A percentile compares a stretch with the other conserved stretches of the same genome.
phyloP scores from a whole-genome alignment of 2,329 filamentous ascomycete genomes.

The Drechslera avenae region DNA sequence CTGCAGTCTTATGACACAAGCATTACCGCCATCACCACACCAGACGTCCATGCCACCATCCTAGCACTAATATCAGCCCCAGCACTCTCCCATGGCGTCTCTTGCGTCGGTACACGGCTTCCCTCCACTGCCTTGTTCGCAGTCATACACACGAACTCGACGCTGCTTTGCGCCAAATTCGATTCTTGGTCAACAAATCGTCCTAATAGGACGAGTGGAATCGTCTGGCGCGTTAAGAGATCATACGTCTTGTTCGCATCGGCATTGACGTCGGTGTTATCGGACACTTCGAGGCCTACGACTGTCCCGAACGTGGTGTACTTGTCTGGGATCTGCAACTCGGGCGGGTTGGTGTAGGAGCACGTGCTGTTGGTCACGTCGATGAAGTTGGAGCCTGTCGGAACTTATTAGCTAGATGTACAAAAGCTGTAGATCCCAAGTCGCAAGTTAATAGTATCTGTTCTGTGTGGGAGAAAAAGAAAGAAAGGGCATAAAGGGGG shows the following conservation, averaged over 20 bases:
- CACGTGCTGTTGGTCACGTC: conserved; percentile 4
- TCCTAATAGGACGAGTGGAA: conserved; percentile 4
- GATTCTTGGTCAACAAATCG: conserved; percentile 3
- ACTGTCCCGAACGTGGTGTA: conserved; percentile 3
- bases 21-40: conserved; percentile 1
- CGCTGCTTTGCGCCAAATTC: background rate
- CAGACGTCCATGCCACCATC: conserved; percentile 3
- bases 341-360: conserved; percentile 1
- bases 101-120: background rate
- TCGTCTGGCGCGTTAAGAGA: conserved; percentile 3
- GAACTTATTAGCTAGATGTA: conserved; percentile 1
- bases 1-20: conserved; percentile 1
- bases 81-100: background rate
- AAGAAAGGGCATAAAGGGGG: background rate
- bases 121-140: conserved; percentile 1
- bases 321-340: conserved; percentile 4
- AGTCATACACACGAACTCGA: conserved; percentile 4
- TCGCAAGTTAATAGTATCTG: conserved; percentile 1
- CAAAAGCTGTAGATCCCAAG: conserved; percentile 1
- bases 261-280: background rate
- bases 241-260: background rate
- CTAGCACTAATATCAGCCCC: conserved; percentile 2
- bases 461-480: background rate
- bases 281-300: background rate
- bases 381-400: background rate